Percentiles rank a stretch among this genome's conserved stretches.
phyloP scores from a whole-genome alignment of 106 monocot genomes.

The Dendrobium chrysotoxum region DNA sequence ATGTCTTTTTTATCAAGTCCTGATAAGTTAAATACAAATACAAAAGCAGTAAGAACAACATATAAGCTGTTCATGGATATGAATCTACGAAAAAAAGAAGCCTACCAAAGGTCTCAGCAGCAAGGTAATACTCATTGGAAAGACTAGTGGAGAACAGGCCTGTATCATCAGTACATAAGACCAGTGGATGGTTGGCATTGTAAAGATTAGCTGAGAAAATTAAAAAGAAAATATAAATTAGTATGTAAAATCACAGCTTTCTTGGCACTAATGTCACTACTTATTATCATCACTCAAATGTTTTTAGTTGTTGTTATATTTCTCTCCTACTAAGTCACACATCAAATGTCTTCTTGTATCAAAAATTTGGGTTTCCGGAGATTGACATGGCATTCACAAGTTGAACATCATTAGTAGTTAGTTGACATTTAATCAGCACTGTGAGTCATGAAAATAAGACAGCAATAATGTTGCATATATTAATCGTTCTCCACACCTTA shows the following conservation, averaged over 20 bases:
- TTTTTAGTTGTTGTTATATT: not conserved
- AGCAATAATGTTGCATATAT: too few species aligned
- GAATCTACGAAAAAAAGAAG: not conserved
- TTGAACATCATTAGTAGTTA: too few species aligned
- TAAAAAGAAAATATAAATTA: not conserved
- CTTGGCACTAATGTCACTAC: not conserved
- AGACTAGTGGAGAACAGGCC: slow-evolving; percentile 85
- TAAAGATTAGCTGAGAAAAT: slow-evolving; percentile 72
- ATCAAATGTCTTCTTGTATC: too few species aligned
- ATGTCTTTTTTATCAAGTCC: slow-evolving; percentile 57
- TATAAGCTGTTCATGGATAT: not conserved
- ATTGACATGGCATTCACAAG: too few species aligned
- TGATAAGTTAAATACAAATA: not conserved
- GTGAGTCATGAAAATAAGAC: not conserved
- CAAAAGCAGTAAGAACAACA: not conserved
- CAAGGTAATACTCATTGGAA: slow-evolving; percentile 76
- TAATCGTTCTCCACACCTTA: too few species aligned
- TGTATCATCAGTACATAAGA: slow-evolving; percentile 83
- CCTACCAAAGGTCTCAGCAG: slow-evolving; percentile 76
- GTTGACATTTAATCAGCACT: not conserved
- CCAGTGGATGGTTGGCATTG: slow-evolving; percentile 69
- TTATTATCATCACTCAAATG: not conserved
- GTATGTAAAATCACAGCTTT: not conserved
- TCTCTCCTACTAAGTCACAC: too few species aligned
- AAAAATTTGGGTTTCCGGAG: too few species aligned